Percentiles rank a stretch among this genome's conserved stretches.
These are phyloP conservation scores for Halophytophthora polymorphica DNA, from an alignment of 352 stramenopile species.

Conservation along the genomic window DNA sequence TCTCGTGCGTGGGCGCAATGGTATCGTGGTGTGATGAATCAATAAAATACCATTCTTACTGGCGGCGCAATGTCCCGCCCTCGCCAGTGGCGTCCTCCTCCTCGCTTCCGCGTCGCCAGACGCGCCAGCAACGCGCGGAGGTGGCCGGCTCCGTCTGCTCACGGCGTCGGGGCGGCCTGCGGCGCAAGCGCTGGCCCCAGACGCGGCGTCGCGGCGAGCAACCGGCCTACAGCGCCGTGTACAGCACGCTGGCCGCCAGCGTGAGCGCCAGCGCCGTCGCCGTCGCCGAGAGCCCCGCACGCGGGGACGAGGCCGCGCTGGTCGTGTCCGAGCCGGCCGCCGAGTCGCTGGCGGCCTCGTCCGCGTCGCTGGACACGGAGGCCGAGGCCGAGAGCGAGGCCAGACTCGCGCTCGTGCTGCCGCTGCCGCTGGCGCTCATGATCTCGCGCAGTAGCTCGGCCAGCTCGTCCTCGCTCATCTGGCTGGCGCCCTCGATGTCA, in stretches of 20 bases:
- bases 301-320: no score
- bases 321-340: conserved; percentile 10
- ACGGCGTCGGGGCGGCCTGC: no score
- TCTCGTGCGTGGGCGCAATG: no score
- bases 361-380: conserved; percentile 5
- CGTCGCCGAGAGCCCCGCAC: conserved; percentile 7
- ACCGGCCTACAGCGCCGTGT: conserved; percentile 19
- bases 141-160: no score
- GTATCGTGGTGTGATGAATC: no score
- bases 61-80: no score
- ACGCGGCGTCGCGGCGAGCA: no score
- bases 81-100: no score
- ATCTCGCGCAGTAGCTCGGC: conserved; percentile 26
- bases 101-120: no score
- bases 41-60: no score
- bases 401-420: conserved; percentile 1
- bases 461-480: conserved; percentile 39
- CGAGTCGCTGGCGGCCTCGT: conserved; percentile 12
- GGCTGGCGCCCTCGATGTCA: conserved; percentile 26
- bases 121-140: no score
- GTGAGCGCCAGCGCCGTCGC: conserved; percentile 6
- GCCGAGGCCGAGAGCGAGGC: not conserved
- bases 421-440: conserved; percentile 18
- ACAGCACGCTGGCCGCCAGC: conserved; percentile 5
- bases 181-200: no score